phyloP scores from a whole-genome alignment of 192 early-diverging fungal species.

The Umbelopsis ramanniana region DNA sequence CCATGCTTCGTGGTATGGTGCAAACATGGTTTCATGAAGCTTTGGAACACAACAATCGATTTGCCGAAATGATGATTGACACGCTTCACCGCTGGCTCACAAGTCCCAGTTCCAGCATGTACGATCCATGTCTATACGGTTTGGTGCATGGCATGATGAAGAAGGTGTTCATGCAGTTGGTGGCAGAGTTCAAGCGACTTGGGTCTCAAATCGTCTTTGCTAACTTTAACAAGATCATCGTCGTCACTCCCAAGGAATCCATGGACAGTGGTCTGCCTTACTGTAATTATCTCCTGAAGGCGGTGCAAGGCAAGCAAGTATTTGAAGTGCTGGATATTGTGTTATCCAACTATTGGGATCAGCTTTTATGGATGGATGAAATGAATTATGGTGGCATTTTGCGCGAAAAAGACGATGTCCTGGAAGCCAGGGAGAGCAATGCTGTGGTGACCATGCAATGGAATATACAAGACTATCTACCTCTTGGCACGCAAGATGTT shows the following conservation, averaged over 20 bases:
- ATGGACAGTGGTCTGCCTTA: constrained; percentile 76
- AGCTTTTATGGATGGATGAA: constrained; percentile 91
- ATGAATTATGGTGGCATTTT: constrained; percentile 83
- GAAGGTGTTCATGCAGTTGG: constrained; percentile 84
- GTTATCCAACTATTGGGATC: constrained; percentile 75
- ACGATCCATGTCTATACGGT: constrained; percentile 81
- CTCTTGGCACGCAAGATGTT: constrained; percentile 66
- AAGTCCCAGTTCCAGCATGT: constrained; percentile 69
- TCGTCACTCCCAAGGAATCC: constrained; percentile 80
- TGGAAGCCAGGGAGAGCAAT: constrained; percentile 13
- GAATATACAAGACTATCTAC: constrained; percentile 91
- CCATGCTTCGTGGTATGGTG: constrained; percentile 77
- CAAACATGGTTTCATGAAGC: constrained; percentile 80
- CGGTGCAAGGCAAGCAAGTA: constrained; percentile 70
- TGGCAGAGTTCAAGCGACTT: constrained; percentile 78
- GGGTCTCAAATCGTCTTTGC: constrained; percentile 82
- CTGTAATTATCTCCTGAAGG: constrained; percentile 70
- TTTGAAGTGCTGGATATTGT: constrained; percentile 78
- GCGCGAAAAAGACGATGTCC: not conserved
- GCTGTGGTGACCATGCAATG: constrained; percentile 73
- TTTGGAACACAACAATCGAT: constrained; percentile 61
- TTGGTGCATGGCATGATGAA: constrained; percentile 90
- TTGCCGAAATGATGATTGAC: constrained; percentile 77
- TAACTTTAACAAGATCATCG: constrained; percentile 78
- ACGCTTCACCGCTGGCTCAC: constrained; percentile 92